Conservation (phyloP, 2,329 filamentous ascomycete genomes). For the Apiospora aurea region DNA sequence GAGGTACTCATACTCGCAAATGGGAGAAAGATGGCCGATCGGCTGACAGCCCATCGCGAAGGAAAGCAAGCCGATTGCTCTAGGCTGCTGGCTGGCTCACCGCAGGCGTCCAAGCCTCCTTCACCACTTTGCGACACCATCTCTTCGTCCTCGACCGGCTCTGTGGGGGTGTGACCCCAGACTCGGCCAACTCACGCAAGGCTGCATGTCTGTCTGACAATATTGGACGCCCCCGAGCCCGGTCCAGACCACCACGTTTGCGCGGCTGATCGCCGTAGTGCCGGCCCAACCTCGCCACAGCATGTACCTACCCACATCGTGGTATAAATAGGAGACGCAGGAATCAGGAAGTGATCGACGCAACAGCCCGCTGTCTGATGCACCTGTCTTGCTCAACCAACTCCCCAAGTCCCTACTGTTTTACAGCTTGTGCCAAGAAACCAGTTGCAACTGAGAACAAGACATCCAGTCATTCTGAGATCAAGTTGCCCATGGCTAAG, state of each 20-base stretch:
- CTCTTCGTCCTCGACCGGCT: not conserved
- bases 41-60: not conserved
- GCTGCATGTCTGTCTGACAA: constrained; percentile 9
- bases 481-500: not conserved
- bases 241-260: constrained; percentile 8
- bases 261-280: not conserved
- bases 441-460: not conserved
- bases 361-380: not conserved
- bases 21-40: not conserved
- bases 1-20: not conserved
- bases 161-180: not conserved
- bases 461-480: not conserved
- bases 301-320: not conserved
- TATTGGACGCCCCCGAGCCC: not conserved
- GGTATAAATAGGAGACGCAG: not conserved
- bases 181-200: not conserved
- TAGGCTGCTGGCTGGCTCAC: not conserved
- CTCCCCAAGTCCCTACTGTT: not conserved
- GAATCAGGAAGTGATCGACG: not conserved
- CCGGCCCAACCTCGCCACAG: not conserved
- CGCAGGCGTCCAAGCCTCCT: not conserved
- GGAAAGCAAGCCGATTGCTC: not conserved
- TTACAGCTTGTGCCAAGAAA: not conserved
- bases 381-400: not conserved
- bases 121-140: not conserved